Percentiles rank a stretch among this genome's conserved stretches.
These are phyloP conservation scores for Cercospora citrullina DNA, from an alignment of 2,329 filamentous ascomycete genomes.

Conservation along the genomic window DNA sequence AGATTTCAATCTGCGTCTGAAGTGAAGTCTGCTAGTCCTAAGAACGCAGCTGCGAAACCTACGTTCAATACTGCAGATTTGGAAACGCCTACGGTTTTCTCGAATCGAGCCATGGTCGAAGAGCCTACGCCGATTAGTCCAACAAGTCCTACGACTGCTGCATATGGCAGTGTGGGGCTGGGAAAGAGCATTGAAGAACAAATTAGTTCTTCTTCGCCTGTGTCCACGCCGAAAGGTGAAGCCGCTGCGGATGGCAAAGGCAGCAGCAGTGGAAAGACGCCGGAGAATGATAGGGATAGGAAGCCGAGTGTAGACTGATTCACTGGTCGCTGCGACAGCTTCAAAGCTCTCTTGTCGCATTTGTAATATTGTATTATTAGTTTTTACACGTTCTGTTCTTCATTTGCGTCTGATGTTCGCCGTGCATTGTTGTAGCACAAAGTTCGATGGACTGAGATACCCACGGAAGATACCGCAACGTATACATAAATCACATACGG, in stretches of 20 bases:
- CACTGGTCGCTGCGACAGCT: not conserved
- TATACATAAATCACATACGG: not conserved
- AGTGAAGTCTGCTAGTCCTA: conserved; percentile 15
- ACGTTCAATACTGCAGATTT: conserved; percentile 25
- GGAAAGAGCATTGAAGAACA: conserved; percentile 39
- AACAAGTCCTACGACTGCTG: conserved; percentile 23
- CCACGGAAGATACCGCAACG: not conserved
- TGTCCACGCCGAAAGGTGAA: not conserved
- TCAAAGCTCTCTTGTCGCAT: not conserved
- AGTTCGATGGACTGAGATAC: not conserved
- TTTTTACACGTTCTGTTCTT: not conserved
- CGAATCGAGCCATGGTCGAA: conserved; percentile 25
- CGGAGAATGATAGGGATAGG: not conserved
- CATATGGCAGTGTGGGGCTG: conserved; percentile 30
- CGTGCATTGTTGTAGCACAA: not conserved
- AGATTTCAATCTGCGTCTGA: conserved; percentile 17
- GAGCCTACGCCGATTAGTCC: conserved; percentile 32
- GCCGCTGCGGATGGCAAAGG: not conserved
- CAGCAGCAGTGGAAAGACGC: not conserved
- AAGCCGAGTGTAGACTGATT: not conserved
- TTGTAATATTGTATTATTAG: not conserved
- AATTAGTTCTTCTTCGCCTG: not conserved
- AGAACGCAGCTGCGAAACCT: conserved; percentile 18
- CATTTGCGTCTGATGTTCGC: not conserved
- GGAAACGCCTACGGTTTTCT: conserved; percentile 23